Percentiles rank a stretch among this genome's conserved stretches.
Conservation (phyloP, 352 stramenopile genomes). For the Phytophthora boehmeriae region DNA sequence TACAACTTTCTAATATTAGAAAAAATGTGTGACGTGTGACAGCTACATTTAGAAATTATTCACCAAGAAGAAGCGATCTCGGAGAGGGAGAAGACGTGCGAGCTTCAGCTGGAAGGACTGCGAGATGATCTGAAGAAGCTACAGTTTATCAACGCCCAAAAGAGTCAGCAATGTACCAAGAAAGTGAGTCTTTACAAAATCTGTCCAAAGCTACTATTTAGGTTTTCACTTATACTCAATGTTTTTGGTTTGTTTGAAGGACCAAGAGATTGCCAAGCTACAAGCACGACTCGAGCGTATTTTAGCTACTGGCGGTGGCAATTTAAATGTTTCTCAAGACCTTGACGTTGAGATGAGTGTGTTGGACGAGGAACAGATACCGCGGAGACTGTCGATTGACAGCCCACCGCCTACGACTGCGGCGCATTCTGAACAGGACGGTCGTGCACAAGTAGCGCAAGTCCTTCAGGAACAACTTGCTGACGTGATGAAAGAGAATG, state of each 20-base stretch:
- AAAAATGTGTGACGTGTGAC: not conserved
- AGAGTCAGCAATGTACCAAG: conserved; percentile 51
- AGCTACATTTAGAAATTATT: conserved; percentile 83
- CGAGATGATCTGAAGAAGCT: conserved; percentile 76
- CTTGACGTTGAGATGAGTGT: conserved; percentile 41
- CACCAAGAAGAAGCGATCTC: conserved; percentile 79
- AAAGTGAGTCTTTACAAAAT: conserved; percentile 47
- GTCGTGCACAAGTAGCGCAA: conserved; percentile 36
- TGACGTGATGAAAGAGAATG: conserved; percentile 54
- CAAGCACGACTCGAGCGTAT: conserved; percentile 69
- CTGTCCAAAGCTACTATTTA: not conserved
- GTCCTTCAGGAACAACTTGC: conserved; percentile 56
- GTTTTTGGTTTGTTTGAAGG: conserved; percentile 30
- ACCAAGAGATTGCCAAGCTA: conserved; percentile 66
- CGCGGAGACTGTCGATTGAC: conserved; percentile 29
- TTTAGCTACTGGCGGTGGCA: conserved; percentile 36
- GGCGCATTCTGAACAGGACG: conserved; percentile 17
- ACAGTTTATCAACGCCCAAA: conserved; percentile 70
- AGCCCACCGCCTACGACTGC: conserved; percentile 25
- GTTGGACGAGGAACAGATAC: conserved; percentile 19
- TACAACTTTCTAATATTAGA: no score
- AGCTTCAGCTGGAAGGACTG: conserved; percentile 69
- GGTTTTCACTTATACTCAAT: not conserved
- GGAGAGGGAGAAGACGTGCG: conserved; percentile 66
- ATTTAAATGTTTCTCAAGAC: conserved; percentile 9